phyloP scores from a whole-genome alignment of 345 rosid species.

The Euclidium syriacum region DNA sequence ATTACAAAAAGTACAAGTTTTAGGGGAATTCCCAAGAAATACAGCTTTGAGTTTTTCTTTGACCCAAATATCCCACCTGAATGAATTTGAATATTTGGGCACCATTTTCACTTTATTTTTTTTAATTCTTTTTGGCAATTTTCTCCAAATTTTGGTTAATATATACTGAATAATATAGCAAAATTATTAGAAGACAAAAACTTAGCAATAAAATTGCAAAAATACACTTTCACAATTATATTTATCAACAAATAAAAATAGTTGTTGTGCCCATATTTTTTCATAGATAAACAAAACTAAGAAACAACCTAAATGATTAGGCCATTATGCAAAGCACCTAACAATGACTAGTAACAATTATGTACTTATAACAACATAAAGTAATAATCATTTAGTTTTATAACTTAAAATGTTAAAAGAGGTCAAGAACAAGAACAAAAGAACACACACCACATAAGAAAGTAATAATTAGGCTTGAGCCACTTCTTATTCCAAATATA shows the following conservation, averaged over 20 bases:
- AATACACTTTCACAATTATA: too few species aligned
- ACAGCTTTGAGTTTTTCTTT: not conserved
- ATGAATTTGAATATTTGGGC: not conserved
- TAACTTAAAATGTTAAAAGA: not conserved
- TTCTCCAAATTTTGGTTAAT: not conserved
- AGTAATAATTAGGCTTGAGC: conserved; percentile 8
- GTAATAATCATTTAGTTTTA: conserved; percentile 8
- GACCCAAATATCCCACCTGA: conserved; percentile 7
- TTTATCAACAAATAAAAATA: too few species aligned
- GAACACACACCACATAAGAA: conserved; percentile 1
- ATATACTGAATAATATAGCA: too few species aligned
- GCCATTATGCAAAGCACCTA: not conserved
- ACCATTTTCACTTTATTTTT: not conserved
- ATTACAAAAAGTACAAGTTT: too few species aligned
- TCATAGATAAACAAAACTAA: not conserved
- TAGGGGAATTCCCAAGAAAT: not conserved
- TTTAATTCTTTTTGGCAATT: not conserved
- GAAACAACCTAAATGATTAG: not conserved
- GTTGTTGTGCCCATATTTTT: too few species aligned
- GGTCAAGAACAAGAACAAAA: conserved; percentile 8
- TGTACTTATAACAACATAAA: not conserved
- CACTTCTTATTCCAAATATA: conserved; percentile 28
- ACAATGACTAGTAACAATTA: too few species aligned
- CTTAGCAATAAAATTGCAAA: too few species aligned
- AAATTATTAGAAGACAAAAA: too few species aligned